Evolutionary conservation across 1,284 basidiomycete species (phyloP), one percentile per base, ranked within the genome.

Genomic region (Marasmius fiardii): DNA sequence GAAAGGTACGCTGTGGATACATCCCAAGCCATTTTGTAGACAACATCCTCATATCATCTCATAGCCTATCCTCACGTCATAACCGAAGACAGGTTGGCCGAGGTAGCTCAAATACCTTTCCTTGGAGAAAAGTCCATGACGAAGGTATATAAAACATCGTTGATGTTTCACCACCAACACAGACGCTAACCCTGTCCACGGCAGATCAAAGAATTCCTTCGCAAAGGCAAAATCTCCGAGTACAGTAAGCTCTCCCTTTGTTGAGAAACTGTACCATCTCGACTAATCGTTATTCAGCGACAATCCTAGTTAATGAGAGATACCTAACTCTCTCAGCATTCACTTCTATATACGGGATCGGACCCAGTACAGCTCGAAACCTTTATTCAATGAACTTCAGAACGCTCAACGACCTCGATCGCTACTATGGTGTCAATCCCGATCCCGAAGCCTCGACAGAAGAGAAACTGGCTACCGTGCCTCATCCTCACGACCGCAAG

Each of bases 291-390:
- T 31, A 23, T 21, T 33, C 59, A 89, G 87, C 76, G 61, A 71
- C 65, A 1, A 78, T 80, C 21, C 67, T 69, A 4, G 62, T 64
- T 2, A 82, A 83, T 1, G 63, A 75, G 43, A 79, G 86, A 34
- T 90, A 81, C 66, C 68, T 73, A 45, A 68, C 81, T 0, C 74
- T 92, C 2, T 76, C 77, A 0, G 64, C 73, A 0, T 88, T 93
- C 60, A 74, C 78, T n/a, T 74, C 77, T 1, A 71, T 92, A 57
- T 83, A 93, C 53, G 87, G 89, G 6, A 84, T 93, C 34, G 90
- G 90, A 6, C 75, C 88, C 0, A 68, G 72, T n/a, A 87, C 79
- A 2, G 87, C 89, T 3, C 78, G 82, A 4, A 71, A 76, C 35
- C 74, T 90, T 3, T 88, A 84, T 65, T 77, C 78, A 21, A 72